Base-by-base conservation (phyloP, 1,284 basidiomycete species). In the Papiliotrema fonsecae region DNA sequence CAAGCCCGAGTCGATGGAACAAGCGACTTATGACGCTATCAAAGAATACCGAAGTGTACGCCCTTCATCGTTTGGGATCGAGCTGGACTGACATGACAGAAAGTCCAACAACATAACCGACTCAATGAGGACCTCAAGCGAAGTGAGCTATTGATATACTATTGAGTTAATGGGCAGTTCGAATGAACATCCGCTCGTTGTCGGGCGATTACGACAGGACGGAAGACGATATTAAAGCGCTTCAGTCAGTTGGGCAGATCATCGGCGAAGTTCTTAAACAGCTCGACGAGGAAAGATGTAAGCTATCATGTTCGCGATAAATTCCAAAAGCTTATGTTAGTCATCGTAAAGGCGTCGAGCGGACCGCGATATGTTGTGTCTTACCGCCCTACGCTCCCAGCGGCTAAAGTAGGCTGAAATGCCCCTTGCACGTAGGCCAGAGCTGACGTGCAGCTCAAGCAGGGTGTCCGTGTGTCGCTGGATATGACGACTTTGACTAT, bases 401-500 rank as follows among this genome's bases (percentile, higher is more conserved):
- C 85, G 44, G 80, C 82, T 41, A 97, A 97, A 68, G 69, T 76
- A 37, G 61, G 70, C 44, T 6, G 18, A 22, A n/a, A 27, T 2
- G 11, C 6, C 11, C n/a, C 7, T 37, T 24, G 13, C 40, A 9
- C 13, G 16, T 6, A 31, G 16, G 19, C 21, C 13, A 13, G 4
- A 7, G 47, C 27, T 28, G 19, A 27, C 30, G 2, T 16, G 13
- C 42, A 77, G 75, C 85, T 99, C 54, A 97, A 97, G 76, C 77
- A 88, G 25, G 91, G 91, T 47, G 90, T 90, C 10, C 88, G 96
- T 57, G 96, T 99, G 54, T 94, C 92, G 53, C 82, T 99, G 45
- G 96, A 99, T 74, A 98, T 98, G 96, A 99, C 96, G 2, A 98
- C 96, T 1, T 78, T 98, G 32, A 98, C 96, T 7, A 92, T 99